Evolutionary conservation across 805 yeast species (phyloP).

Genomic region (Cyberlindnera petersonii): DNA sequence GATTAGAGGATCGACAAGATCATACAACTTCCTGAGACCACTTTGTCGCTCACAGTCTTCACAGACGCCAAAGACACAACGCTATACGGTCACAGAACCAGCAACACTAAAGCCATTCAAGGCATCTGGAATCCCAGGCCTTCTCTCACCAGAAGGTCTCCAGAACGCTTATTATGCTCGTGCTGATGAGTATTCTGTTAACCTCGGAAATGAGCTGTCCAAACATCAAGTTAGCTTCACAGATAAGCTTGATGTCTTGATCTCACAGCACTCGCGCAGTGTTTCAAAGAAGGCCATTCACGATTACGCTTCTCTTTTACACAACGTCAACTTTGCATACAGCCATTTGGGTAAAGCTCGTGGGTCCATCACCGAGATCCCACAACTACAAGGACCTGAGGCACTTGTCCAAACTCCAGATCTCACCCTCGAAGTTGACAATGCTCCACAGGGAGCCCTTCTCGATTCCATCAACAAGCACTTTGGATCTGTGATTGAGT

Average conservation of each 20-base stretch:
- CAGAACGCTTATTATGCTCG: constrained; percentile 49
- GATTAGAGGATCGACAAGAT: constrained; percentile 4
- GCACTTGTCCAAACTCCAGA: constrained; percentile 46
- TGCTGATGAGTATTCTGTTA: constrained; percentile 33
- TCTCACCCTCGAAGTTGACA: constrained; percentile 31
- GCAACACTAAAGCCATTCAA: constrained; percentile 15
- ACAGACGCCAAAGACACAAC: neutral
- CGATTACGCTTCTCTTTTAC: constrained; percentile 37
- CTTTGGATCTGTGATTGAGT: constrained; percentile 73
- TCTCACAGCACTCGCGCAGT: constrained; percentile 29
- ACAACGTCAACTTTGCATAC: constrained; percentile 36
- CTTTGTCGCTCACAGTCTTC: constrained; percentile 14
- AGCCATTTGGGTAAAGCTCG: constrained; percentile 31
- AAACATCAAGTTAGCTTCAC: constrained; percentile 2
- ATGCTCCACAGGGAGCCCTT: constrained; percentile 30
- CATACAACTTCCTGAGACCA: constrained; percentile 1
- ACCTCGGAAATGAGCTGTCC: constrained; percentile 4
- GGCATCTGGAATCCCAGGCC: constrained; percentile 43
- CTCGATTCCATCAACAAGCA: constrained; percentile 26
- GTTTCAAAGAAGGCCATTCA: constrained; percentile 30
- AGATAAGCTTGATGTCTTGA: constrained; percentile 22
- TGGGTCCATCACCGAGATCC: constrained; percentile 13
- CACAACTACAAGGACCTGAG: neutral
- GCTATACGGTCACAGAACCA: constrained; percentile 13
- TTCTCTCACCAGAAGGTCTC: constrained; percentile 45